phyloP scores from a whole-genome alignment of 164 flowering plant species.

The Vitis cinerea region DNA sequence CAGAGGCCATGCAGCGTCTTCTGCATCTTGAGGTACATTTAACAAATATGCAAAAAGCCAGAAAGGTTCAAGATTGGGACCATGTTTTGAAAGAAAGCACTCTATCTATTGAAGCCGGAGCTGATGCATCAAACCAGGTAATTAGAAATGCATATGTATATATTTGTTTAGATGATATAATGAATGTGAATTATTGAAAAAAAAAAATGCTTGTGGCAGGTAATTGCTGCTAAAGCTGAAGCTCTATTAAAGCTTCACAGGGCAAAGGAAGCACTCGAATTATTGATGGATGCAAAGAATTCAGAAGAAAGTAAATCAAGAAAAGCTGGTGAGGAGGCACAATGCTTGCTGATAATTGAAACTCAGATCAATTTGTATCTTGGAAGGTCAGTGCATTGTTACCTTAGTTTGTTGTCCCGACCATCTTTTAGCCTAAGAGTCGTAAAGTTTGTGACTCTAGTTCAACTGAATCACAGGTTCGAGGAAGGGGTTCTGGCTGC shows the following conservation, averaged over 20 bases:
- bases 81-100: neutral
- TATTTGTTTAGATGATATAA: neutral
- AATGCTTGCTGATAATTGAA: neutral
- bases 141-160: neutral
- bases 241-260: neutral
- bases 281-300: neutral
- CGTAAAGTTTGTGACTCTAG: neutral
- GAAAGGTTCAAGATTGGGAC: slow-evolving; percentile 1
- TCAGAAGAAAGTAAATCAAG: slow-evolving; percentile 2
- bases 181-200: neutral
- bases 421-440: no score
- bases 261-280: neutral
- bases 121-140: slow-evolving; percentile 2
- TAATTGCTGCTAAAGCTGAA: neutral
- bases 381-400: neutral
- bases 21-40: slow-evolving; percentile 14
- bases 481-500: slow-evolving; percentile 1
- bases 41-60: slow-evolving; percentile 12
- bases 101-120: neutral
- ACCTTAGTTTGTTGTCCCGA: no score
- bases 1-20: slow-evolving; percentile 12
- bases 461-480: neutral
- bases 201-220: neutral
- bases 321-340: neutral
- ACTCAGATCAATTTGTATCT: slow-evolving; percentile 1